Percentiles rank a stretch among this genome's conserved stretches.
Evolutionary conservation across 2,329 filamentous ascomycete species (phyloP).

Genomic region (Pleurostoma richardsiae): DNA sequence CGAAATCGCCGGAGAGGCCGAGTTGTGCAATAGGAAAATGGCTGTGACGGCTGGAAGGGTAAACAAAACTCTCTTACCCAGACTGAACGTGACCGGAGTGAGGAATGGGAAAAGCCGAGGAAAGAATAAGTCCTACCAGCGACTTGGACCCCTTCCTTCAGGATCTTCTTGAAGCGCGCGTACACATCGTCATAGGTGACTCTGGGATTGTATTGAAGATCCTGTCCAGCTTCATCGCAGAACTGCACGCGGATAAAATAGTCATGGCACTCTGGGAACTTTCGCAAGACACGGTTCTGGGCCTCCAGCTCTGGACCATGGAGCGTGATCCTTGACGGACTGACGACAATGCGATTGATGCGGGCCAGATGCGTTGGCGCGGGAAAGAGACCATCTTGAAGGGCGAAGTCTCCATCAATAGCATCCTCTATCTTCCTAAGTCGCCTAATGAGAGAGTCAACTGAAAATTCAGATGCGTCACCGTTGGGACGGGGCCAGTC

Average conservation of each 20-base stretch:
- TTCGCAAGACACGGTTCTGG: slow-evolving; percentile 67
- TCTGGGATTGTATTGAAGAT: slow-evolving; percentile 51
- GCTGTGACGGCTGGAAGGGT: neutral
- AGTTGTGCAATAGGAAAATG: neutral
- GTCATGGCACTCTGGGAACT: slow-evolving; percentile 53
- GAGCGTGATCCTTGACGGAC: slow-evolving; percentile 52
- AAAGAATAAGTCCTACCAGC: slow-evolving; percentile 61
- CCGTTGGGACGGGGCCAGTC: slow-evolving; percentile 47
- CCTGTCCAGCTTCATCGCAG: slow-evolving; percentile 66
- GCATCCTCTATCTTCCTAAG: slow-evolving; percentile 35
- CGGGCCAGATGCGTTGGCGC: slow-evolving; percentile 36
- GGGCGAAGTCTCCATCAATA: slow-evolving; percentile 3
- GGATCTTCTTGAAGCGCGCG: slow-evolving; percentile 53
- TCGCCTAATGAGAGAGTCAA: slow-evolving; percentile 30
- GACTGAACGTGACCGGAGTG: slow-evolving; percentile 63
- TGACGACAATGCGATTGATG: slow-evolving; percentile 53
- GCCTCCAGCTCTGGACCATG: slow-evolving; percentile 60
- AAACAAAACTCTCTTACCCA: slow-evolving; percentile 30
- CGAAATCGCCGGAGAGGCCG: too few relatives aligned
- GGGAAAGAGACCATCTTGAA: slow-evolving; percentile 12
- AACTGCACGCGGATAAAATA: slow-evolving; percentile 69
- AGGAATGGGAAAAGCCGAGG: slow-evolving; percentile 76
- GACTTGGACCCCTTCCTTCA: slow-evolving; percentile 56
- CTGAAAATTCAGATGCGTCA: slow-evolving; percentile 34
- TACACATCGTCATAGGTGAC: slow-evolving; percentile 48